These are phyloP conservation scores for Schrenkiella parvula DNA, from an alignment of 345 rosid genomes.

Conservation along the genomic window DNA sequence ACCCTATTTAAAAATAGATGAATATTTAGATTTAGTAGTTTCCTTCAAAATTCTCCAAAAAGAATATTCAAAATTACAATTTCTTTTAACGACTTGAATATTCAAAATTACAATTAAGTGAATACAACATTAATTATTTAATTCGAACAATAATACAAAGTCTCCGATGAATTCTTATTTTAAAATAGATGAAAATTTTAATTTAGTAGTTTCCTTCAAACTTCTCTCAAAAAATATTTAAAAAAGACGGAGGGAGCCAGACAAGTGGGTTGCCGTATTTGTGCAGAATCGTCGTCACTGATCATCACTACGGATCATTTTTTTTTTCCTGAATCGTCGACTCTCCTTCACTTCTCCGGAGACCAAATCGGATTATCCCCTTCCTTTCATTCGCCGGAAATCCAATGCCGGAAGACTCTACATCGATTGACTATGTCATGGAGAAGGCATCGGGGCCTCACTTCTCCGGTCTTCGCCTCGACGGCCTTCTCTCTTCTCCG, in stretches of 20 bases:
- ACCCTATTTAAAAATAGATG: background rate
- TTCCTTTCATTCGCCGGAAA: background rate
- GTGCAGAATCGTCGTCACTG: constrained; percentile 21
- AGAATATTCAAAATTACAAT: background rate
- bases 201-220: background rate
- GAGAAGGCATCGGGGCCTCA: constrained; percentile 98
- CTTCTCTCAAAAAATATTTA: background rate
- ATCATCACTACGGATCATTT: constrained; percentile 10
- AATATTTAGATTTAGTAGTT: background rate
- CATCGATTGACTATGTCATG: constrained; percentile 77
- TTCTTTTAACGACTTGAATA: too few species aligned
- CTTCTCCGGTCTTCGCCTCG: constrained; percentile 95
- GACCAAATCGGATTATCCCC: constrained; percentile 4
- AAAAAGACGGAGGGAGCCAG: constrained; percentile 24
- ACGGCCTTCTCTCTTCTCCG: constrained; percentile 62
- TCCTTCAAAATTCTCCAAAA: background rate
- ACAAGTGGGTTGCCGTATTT: constrained; percentile 24
- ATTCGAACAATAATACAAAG: background rate
- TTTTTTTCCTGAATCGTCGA: background rate
- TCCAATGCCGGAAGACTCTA: constrained; percentile 52
- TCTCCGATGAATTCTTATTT: background rate
- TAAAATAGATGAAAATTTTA: background rate
- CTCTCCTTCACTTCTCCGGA: constrained; percentile 3
- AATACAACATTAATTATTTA: background rate
- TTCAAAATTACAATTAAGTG: background rate